Evolutionary conservation across 163 green algal genomes (phyloP).

Genomic region (Prototheca wickerhamii): DNA sequence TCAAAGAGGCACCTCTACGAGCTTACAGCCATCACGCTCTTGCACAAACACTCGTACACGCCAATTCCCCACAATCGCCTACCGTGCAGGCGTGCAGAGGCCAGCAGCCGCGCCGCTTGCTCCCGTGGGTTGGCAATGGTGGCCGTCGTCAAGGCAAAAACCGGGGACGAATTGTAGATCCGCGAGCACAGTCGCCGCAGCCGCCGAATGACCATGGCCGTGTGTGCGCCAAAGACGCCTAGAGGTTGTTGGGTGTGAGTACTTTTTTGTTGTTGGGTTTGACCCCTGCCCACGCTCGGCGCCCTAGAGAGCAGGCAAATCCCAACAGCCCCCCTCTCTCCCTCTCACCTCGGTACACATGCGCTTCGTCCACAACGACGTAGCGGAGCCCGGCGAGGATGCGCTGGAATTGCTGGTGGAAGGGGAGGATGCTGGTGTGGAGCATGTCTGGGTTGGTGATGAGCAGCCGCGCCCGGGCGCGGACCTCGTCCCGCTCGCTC

Average conservation of each 20-base stretch:
- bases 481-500: slow-evolving; percentile 25
- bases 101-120: slow-evolving; percentile 60
- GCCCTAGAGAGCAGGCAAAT: too few relatives aligned
- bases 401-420: slow-evolving; percentile 49
- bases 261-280: too few relatives aligned
- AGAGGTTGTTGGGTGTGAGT: too few relatives aligned
- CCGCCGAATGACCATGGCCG: slow-evolving; percentile 76
- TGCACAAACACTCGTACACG: neutral
- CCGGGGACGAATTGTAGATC: slow-evolving; percentile 43
- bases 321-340: too few relatives aligned
- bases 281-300: too few relatives aligned
- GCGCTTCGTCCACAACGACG: slow-evolving; percentile 89
- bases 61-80: neutral
- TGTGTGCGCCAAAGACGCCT: slow-evolving; percentile 89
- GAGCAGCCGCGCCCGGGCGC: slow-evolving; percentile 58
- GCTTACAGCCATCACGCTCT: neutral
- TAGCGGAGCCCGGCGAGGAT: slow-evolving; percentile 68
- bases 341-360: slow-evolving; percentile 49
- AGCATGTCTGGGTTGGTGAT: slow-evolving; percentile 98
- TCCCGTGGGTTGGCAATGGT: slow-evolving; percentile 80
- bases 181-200: slow-evolving; percentile 66
- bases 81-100: slow-evolving; percentile 1
- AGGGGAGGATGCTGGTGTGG: slow-evolving; percentile 49
- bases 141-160: slow-evolving; percentile 72
- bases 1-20: neutral